Base-by-base conservation (phyloP, 208 protist species). In the Wallacemonas rigidus region DNA sequence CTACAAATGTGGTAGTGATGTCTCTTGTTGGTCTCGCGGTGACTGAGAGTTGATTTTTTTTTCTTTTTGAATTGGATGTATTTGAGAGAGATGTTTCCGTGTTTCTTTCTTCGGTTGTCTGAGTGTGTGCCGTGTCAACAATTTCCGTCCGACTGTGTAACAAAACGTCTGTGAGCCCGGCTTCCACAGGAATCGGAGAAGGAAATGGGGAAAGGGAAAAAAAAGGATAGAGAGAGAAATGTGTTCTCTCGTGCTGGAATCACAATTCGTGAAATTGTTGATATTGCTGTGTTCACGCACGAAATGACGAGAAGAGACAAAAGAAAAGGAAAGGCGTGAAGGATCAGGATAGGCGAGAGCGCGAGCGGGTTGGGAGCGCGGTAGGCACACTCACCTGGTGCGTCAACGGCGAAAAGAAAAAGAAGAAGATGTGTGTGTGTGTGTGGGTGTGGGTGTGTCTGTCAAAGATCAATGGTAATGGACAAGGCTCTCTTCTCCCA, bases 61-160 rank as follows among this genome's bases (percentile, higher is more conserved):
- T 17, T 65, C 4, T 38, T 50, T 8, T 65, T 44, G 3, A 38
- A 7, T 38, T 44, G 6, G 57, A 38, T 44, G 53, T 26, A 26
- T 26, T 57, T 35, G 11, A 57, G 14, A 36, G 17, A 8, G 11
- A 5, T 17, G 17, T 35, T 15, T 35, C 14, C 44, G 9, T 63
- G 36, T 63, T 17, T 63, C 14, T 39, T 44, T 63, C 44, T 63
- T 63, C 44, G 17, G 38, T 38, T 44, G 57, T 63, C 5, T 63
- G 57, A 45, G 8, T 40, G 36, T 17, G 38, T 63, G 36, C 6
- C 36, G 53, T 35, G 15, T 8, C 53, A 36, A 6, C 53, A 36
- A 6, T n/a, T 57, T 57, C 53, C 9, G 53, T 57, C 26, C 53
- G 26, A 36, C 26, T 57, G 6, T 50, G 45, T 50, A 50, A 36